A percentile compares a stretch with the other conserved stretches of the same genome.
These are phyloP conservation scores for Tribonema minus DNA, from an alignment of 108 stramenopile genomes.

Conservation along the genomic window DNA sequence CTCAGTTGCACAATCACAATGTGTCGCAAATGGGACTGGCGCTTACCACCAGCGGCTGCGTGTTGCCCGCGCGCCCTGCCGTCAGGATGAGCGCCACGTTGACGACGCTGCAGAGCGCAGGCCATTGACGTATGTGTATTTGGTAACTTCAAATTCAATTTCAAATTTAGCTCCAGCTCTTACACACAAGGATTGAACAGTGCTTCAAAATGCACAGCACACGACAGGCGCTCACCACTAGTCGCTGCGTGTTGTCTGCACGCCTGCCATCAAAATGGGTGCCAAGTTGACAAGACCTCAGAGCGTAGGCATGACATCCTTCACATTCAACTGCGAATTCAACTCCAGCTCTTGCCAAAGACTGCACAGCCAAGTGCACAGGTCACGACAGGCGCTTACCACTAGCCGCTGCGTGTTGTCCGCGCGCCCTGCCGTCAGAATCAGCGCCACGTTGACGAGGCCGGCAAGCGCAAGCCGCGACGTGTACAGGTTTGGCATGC, in stretches of 20 bases:
- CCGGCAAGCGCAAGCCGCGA: constrained; percentile 7
- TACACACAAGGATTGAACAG: neutral
- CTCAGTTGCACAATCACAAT: too few relatives aligned
- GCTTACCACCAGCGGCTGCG: constrained; percentile 18
- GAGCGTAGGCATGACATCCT: constrained; percentile 1
- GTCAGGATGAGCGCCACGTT: constrained; percentile 19
- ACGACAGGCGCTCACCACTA: constrained; percentile 29
- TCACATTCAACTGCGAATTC: too few relatives aligned
- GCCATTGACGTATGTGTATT: too few relatives aligned
- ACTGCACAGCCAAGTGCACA: constrained; percentile 3
- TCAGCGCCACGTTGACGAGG: constrained; percentile 30
- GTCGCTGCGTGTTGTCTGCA: constrained; percentile 33
- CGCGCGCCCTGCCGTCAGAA: constrained; percentile 23
- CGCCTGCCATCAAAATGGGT: constrained; percentile 10
- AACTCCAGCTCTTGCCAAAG: constrained; percentile 1
- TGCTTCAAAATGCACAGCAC: constrained; percentile 1
- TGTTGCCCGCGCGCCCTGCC: constrained; percentile 23
- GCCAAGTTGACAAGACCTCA: constrained; percentile 32
- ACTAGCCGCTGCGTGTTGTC: constrained; percentile 36
- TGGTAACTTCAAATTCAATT: too few relatives aligned
- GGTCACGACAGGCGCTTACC: constrained; percentile 18
- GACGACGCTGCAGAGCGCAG: constrained; percentile 9
- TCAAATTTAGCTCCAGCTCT: constrained; percentile 15
- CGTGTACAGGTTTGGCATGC: constrained; percentile 20
- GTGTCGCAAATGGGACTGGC: constrained; percentile 2